Evolutionary conservation across 2,329 filamentous ascomycete species (phyloP).

Genomic region (Thermomyces lanuginosus): DNA sequence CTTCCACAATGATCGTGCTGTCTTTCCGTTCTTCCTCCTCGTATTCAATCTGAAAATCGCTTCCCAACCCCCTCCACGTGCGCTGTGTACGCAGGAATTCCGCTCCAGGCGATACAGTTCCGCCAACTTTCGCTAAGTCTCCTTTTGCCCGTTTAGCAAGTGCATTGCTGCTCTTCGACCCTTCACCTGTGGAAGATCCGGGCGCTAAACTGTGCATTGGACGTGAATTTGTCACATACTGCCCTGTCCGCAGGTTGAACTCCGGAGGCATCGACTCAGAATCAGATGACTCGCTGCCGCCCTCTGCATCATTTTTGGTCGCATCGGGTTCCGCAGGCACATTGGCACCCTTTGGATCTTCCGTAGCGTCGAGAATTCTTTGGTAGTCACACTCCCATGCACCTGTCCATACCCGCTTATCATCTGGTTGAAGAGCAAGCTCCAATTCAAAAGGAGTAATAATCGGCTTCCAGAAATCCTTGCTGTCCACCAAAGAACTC

Average conservation of each 20-base stretch:
- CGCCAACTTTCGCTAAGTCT: constrained; percentile 66
- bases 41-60: constrained; percentile 53
- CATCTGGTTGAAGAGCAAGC: constrained; percentile 58
- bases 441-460: constrained; percentile 90
- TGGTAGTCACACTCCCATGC: constrained; percentile 83
- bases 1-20: constrained; percentile 62
- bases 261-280: constrained; percentile 58
- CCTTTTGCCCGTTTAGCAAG: constrained; percentile 50
- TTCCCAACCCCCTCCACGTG: constrained; percentile 85
- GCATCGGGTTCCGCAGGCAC: constrained; percentile 12
- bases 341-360: constrained; percentile 11
- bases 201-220: constrained; percentile 26
- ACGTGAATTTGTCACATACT: constrained; percentile 57
- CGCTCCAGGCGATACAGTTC: constrained; percentile 76
- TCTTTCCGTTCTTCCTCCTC: constrained; percentile 38
- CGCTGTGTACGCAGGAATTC: constrained; percentile 68
- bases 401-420: constrained; percentile 65
- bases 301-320: constrained; percentile 37
- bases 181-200: constrained; percentile 12
- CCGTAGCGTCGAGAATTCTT: constrained; percentile 36
- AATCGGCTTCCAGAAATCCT: constrained; percentile 73
- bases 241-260: constrained; percentile 80
- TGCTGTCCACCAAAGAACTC: constrained; percentile 76
- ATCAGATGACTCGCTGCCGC: constrained; percentile 43
- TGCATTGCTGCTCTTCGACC: constrained; percentile 22